A percentile compares a stretch with the other conserved stretches of the same genome.
These are phyloP conservation scores for Aspergillus hiratsukae DNA, from an alignment of 2,329 filamentous ascomycete species.

Conservation along the genomic window DNA sequence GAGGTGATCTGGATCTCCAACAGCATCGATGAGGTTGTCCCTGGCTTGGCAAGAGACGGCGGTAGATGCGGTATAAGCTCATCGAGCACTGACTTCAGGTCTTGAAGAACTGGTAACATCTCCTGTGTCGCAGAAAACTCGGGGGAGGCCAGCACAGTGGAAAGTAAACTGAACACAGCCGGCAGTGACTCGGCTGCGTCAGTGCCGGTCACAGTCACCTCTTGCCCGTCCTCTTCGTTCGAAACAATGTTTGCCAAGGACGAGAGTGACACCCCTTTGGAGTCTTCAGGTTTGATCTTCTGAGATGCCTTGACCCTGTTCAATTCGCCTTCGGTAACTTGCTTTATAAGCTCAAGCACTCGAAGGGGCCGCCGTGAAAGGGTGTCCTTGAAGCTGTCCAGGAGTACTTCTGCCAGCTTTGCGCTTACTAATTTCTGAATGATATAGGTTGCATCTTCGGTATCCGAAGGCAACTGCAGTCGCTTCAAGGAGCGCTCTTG, in stretches of 20 bases:
- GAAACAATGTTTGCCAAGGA: conserved; percentile 34
- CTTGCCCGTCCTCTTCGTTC: conserved; percentile 12
- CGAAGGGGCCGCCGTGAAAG: conserved; percentile 37
- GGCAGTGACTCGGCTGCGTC: conserved; percentile 36
- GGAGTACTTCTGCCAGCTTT: conserved; percentile 39
- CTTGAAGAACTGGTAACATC: conserved; percentile 25
- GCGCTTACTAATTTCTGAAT: conserved; percentile 37
- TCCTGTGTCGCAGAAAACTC: conserved; percentile 33
- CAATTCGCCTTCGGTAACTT: conserved; percentile 38
- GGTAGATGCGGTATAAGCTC: conserved; percentile 32
- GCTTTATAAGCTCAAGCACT: conserved; percentile 39
- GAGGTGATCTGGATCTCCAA: conserved; percentile 37
- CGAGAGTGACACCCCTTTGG: conserved; percentile 28
- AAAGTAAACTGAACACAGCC: conserved; percentile 40
- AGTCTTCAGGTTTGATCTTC: conserved; percentile 1
- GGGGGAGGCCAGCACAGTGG: conserved; percentile 40
- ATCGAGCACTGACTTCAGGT: conserved; percentile 34
- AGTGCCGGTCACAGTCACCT: conserved; percentile 7
- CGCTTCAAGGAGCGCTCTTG: conserved; percentile 3
- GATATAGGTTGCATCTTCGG: conserved; percentile 24
- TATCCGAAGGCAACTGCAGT: conserved; percentile 12
- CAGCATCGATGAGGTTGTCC: conserved; percentile 40
- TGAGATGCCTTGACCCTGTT: conserved; percentile 9
- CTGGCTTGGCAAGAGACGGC: conserved; percentile 30
- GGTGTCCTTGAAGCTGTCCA: conserved; percentile 41